These are phyloP conservation scores for Apiotrichum sp. DNA, from an alignment of 1,284 basidiomycete genomes.

Conservation along the genomic window DNA sequence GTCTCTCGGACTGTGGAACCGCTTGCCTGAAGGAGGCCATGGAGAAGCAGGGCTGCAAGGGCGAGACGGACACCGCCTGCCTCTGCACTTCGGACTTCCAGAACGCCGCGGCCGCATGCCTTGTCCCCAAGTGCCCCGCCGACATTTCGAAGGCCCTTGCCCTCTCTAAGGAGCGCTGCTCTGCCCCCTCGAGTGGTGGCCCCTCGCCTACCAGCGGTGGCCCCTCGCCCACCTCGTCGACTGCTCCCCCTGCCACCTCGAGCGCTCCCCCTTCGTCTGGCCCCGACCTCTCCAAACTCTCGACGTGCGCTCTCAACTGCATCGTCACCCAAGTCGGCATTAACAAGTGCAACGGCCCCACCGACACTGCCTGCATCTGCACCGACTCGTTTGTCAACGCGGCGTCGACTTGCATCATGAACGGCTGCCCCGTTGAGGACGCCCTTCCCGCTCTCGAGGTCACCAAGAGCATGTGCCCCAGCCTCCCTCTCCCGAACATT, in stretches of 20 bases:
- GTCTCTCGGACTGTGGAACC: background rate
- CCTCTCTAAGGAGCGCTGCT: constrained; percentile 2
- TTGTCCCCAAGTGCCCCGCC: background rate
- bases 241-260: background rate
- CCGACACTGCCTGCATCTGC: constrained; percentile 8
- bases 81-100: constrained; percentile 2
- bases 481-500: constrained; percentile 4
- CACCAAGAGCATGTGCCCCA: constrained; percentile 2
- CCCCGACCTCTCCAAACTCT: constrained; percentile 5
- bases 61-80: constrained; percentile 3
- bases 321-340: background rate
- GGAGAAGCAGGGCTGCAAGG: background rate
- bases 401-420: background rate
- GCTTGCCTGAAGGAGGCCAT: background rate
- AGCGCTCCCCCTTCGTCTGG: background rate
- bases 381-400: background rate
- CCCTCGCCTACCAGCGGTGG: background rate
- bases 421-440: constrained; percentile 1
- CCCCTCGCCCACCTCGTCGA: background rate
- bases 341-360: constrained; percentile 1
- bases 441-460: background rate
- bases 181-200: background rate
- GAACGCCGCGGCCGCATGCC: background rate
- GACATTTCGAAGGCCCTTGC: constrained; percentile 1
- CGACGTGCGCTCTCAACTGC: background rate